Evolutionary conservation across 2,329 filamentous ascomycete species (phyloP), one percentile per base, ranked within the genome.

Genomic region (Chrysoporthe puriensis): DNA sequence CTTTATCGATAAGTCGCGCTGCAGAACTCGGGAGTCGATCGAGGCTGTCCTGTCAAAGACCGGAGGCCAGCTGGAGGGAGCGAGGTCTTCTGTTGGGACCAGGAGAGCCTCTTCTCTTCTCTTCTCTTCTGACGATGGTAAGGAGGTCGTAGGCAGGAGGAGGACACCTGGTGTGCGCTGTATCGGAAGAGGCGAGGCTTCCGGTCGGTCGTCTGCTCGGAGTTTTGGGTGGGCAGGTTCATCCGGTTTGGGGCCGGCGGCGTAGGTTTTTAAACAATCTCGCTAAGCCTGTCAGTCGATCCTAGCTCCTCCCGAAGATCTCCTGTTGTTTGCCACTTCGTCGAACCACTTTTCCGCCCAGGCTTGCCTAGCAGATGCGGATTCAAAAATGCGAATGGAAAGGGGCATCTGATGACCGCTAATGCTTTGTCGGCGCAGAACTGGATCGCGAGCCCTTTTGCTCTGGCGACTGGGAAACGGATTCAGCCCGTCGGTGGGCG

Each of bases 281-380:
- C 65, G 62, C 68, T 64, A 58, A 50, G 52, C 48, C 61, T 69
- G 62, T 64, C 63, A 64, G 68, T 60, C 62, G 46, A 65, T 63
- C 62, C 42, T 62, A 66, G 68, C 64, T 32, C 57, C 65, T 69
- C 63, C 68, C 68, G 68, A 64, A 26, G 52, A 63, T 69, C 68
- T 66, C 62, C 66, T 69, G 68, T 69, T 69, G 62, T 67, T 68
- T 68, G 68, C 68, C 68, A 69, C 68, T 40, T n/a, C 56, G 56
- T 69, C 68, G 68, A 63, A 69, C 68, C 68, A 69, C 68, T 67
- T 67, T 69, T 59, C 26, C 26, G 32, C 26, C 48, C 48, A 52
- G 48, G 48, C 48, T n/a, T n/a, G 57, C 34, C 16, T 43, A 59
- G n/a, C 11, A 32, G 21, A 40, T n/a, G 36, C 18, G 21, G 36